Base-by-base conservation (phyloP, 164 flowering plant genomes). In the Taxillus chinensis region DNA sequence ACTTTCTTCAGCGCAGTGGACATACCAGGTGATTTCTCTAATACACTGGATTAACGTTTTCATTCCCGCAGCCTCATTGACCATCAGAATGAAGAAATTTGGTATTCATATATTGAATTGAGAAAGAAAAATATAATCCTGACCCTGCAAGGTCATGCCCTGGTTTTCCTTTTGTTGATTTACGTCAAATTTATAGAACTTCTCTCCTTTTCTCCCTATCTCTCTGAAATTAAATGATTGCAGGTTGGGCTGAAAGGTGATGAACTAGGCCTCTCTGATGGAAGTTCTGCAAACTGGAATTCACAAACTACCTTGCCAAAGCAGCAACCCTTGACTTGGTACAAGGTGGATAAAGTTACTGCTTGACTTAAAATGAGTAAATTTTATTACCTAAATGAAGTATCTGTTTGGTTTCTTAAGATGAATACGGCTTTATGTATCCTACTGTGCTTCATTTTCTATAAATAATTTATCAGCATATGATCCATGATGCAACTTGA, bases 201-300 rank as follows among this genome's bases (percentile, higher is more conserved):
- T 12, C 49, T 16, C 66, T 58, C 8, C 59, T 3, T 55, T 57
- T 38, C 46, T 16, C 54, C 15, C 10, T 51, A 1, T 51, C 17
- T 51, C 54, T 57, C 43, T 69, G 63, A 15, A 17, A 45, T 17
- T 68, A 61, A 27, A 8, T 58, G 67, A 59, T 10, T 69, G 51
- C 80, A 95, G 97, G 64, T 86, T 79, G 99, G 99, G 62, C 72
- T 95, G 51, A 69, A 83, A 78, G 96, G 99, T 37, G 96, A 91
- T 77, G 90, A 81, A 49, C 66, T 73, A 71, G 90, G 81, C 60
- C 83, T 95, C 15, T 61, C 79, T 6, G 71, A 68, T 73, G 93
- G 92, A 69, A 75, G 77, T 69, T 80, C 92, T 58, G 76, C 93
- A 2, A 71, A 73, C 39, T 95, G 97, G 98, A 62, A 59, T 64